These are phyloP conservation scores for Vanilla planifolia DNA, from an alignment of 106 monocot species.

Conservation along the genomic window DNA sequence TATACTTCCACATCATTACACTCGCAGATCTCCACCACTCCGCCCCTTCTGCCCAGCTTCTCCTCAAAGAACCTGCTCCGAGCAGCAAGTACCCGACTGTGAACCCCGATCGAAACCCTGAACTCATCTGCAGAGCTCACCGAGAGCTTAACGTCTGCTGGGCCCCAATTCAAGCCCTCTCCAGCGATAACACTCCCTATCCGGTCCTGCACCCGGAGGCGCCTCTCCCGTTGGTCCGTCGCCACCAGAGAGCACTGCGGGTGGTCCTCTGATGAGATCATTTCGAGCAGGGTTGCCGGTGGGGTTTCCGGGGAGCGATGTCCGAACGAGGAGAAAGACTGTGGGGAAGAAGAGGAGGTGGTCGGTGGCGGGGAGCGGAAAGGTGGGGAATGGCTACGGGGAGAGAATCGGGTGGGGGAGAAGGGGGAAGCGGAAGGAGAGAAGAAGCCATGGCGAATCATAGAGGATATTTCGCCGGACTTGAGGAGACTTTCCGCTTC, in stretches of 20 bases:
- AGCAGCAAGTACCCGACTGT: constrained; percentile 20
- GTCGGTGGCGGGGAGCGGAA: constrained; percentile 13
- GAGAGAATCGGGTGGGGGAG: constrained; percentile 7
- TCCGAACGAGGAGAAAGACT: constrained; percentile 5
- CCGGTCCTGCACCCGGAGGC: constrained; percentile 20
- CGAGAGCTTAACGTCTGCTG: constrained; percentile 29
- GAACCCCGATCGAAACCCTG: constrained; percentile 26
- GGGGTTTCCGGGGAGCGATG: constrained; percentile 8
- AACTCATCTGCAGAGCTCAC: constrained; percentile 28
- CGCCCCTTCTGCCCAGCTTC: constrained; percentile 18
- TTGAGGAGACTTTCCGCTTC: constrained; percentile 28
- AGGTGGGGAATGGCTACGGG: constrained; percentile 2
- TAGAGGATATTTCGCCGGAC: constrained; percentile 37
- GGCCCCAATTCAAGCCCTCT: constrained; percentile 9
- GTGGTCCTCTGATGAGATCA: background rate
- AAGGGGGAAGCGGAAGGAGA: constrained; percentile 1
- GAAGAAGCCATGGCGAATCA: constrained; percentile 45
- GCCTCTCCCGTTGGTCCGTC: background rate
- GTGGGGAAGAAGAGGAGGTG: constrained; percentile 4
- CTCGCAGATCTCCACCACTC: constrained; percentile 44
- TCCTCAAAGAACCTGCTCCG: constrained; percentile 33
- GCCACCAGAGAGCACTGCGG: background rate
- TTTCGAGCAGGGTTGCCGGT: constrained; percentile 4
- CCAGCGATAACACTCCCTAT: constrained; percentile 13
- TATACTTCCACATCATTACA: constrained; percentile 60